Base-by-base conservation (phyloP, 1,139 yeast genomes). In the Magnusiomyces tetraspermus region DNA sequence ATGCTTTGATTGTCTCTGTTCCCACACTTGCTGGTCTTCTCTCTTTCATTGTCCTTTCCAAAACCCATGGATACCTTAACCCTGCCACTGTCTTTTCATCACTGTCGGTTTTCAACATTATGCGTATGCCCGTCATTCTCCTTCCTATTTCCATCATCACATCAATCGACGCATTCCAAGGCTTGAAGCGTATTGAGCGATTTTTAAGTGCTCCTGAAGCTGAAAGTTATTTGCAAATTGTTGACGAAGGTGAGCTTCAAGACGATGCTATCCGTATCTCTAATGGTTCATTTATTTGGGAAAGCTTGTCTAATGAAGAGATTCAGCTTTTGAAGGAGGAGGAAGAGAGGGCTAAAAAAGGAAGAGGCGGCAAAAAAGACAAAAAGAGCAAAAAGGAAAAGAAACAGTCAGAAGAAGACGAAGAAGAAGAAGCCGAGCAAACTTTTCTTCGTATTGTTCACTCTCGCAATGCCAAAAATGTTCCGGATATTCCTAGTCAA, bases 61-160 rank as follows among this genome's bases (percentile, higher is more conserved):
- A 79, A 56, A 83, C 82, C 59, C 70, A 75, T 46, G 68, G 73
- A 24, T 63, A 62, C n/a, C 75, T 79, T 58, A 73, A 75, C 56
- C 83, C 95, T 1, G 90, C 88, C 1, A 71, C 76, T 37, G 80
- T 88, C n/a, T 89, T 89, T 64, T 78, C 96, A 0, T 83, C 96
- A 13, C 72, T 89, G 51, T 77, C 94, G 0, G 74, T 86, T 53
- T 89, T 88, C 72, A 82, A 82, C 59, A 76, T 80, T 38, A 72
- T 85, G 59, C 70, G 86, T 62, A 69, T 84, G 57, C 96, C 95
- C 31, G 74, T 85, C 68, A 73, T 86, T 62, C 71, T 86, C 61
- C 71, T 86, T 51, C 96, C 96, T 24, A 71, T 86, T 70, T 73
- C 83, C 63, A 58, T 67, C 56, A 82, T 85, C 57, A 71, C 80